These are phyloP conservation scores for Naganishia kalamii DNA, from an alignment of 768 basidiomycete genomes.

Conservation along the genomic window DNA sequence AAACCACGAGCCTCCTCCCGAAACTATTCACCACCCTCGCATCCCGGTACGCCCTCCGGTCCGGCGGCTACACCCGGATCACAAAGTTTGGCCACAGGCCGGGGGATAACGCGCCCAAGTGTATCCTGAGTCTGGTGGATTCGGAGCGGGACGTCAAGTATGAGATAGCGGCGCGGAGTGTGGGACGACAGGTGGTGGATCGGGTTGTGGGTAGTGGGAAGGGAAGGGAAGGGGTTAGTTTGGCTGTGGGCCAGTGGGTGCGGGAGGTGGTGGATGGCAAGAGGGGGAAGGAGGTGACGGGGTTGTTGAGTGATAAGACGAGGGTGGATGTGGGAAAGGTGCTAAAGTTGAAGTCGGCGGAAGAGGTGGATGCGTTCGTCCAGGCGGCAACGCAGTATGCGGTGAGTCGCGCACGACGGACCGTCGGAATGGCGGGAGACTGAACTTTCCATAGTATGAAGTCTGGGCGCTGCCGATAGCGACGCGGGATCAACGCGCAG, in stretches of 20 bases:
- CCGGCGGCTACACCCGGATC: constrained; percentile 92
- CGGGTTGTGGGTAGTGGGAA: constrained; percentile 16
- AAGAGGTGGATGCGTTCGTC: constrained; percentile 31
- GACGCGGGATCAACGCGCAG: neutral
- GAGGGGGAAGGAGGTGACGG: constrained; percentile 2
- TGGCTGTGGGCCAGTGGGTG: neutral
- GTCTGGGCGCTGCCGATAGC: constrained; percentile 10
- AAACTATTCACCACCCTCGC: constrained; percentile 78
- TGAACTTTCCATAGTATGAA: neutral
- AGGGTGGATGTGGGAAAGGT: constrained; percentile 32
- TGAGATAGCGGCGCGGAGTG: constrained; percentile 78
- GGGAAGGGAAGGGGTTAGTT: constrained; percentile 22
- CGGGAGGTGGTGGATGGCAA: constrained; percentile 1
- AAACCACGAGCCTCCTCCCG: constrained; percentile 50
- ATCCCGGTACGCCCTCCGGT: constrained; percentile 68
- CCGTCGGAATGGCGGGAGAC: neutral
- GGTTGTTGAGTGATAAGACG: constrained; percentile 32
- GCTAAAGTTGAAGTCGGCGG: constrained; percentile 32
- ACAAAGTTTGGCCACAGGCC: constrained; percentile 80
- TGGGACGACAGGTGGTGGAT: constrained; percentile 67
- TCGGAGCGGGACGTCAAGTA: constrained; percentile 79
- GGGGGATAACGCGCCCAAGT: constrained; percentile 89
- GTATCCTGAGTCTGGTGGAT: constrained; percentile 91
- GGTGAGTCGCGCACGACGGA: constrained; percentile 28
- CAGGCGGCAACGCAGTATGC: constrained; percentile 37